A percentile compares a stretch with the other conserved stretches of the same genome.
These are phyloP conservation scores for Alternaria gansuensis DNA, from an alignment of 2,329 filamentous ascomycete genomes.

Conservation along the genomic window DNA sequence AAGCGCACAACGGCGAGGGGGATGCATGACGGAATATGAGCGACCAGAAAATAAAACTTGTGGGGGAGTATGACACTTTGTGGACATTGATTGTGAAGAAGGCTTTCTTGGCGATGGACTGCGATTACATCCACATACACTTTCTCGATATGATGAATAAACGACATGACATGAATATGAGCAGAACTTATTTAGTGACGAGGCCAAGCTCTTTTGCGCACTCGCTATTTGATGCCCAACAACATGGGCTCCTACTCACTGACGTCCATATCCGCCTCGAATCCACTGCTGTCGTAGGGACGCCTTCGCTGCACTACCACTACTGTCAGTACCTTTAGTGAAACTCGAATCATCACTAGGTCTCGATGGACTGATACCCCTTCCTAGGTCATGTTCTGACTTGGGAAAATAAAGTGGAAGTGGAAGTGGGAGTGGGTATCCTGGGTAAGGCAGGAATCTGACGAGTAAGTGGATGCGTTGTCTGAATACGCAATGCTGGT, in stretches of 20 bases:
- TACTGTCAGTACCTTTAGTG: too few species aligned
- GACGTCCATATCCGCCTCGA: background rate
- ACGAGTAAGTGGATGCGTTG: background rate
- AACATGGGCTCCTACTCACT: background rate
- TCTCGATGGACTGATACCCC: too few species aligned
- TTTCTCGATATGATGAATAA: constrained; percentile 9
- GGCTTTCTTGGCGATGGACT: constrained; percentile 13
- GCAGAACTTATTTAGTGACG: background rate
- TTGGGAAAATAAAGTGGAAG: too few species aligned
- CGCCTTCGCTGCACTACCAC: background rate
- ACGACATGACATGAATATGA: constrained; percentile 17
- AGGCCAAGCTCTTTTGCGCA: background rate
- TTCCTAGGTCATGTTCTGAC: too few species aligned
- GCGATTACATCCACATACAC: constrained; percentile 14
- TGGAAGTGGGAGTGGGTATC: too few species aligned
- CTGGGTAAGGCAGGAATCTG: too few species aligned
- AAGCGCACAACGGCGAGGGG: background rate
- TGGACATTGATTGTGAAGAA: constrained; percentile 6
- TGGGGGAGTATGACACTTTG: constrained; percentile 2
- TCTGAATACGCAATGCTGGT: background rate
- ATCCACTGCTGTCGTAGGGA: constrained; percentile 1
- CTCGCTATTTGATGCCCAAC: background rate
- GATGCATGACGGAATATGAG: constrained; percentile 2
- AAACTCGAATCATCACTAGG: too few species aligned
- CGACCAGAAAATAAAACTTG: background rate